phyloP scores from a whole-genome alignment of 371 early-diverging fungal species.

The Nematocida homosporus region DNA sequence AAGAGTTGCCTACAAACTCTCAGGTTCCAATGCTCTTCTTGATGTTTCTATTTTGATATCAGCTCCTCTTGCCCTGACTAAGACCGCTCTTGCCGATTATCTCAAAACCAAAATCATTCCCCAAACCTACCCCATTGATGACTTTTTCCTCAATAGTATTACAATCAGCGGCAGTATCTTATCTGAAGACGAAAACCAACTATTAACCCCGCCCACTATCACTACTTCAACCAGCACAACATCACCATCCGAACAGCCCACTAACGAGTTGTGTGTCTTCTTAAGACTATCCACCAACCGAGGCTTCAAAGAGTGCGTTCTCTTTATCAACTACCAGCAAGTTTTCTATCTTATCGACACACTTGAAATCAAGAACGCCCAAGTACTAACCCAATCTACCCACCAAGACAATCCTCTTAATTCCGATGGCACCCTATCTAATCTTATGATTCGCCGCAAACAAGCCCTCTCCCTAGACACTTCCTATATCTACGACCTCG shows the following conservation, averaged over 20 bases:
- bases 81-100: background rate
- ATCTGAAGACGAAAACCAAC: background rate
- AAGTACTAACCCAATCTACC: background rate
- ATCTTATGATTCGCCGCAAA: background rate
- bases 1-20: slow-evolving; percentile 7
- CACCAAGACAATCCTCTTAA: background rate
- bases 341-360: slow-evolving; percentile 16
- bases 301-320: slow-evolving; percentile 23
- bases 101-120: background rate
- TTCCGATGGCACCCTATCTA: background rate
- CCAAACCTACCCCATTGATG: background rate
- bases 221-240: background rate
- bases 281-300: background rate
- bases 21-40: background rate
- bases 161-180: background rate
- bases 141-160: background rate
- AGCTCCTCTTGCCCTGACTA: background rate
- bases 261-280: background rate
- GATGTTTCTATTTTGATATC: background rate
- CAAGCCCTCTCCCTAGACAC: slow-evolving; percentile 26
- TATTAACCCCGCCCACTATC: background rate
- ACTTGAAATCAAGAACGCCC: slow-evolving; percentile 1
- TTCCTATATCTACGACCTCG: slow-evolving; percentile 30
- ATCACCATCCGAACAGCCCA: background rate
- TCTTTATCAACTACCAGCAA: background rate